Conservation (phyloP, 305 asterid genomes). For the Fraxinus dipetala region DNA sequence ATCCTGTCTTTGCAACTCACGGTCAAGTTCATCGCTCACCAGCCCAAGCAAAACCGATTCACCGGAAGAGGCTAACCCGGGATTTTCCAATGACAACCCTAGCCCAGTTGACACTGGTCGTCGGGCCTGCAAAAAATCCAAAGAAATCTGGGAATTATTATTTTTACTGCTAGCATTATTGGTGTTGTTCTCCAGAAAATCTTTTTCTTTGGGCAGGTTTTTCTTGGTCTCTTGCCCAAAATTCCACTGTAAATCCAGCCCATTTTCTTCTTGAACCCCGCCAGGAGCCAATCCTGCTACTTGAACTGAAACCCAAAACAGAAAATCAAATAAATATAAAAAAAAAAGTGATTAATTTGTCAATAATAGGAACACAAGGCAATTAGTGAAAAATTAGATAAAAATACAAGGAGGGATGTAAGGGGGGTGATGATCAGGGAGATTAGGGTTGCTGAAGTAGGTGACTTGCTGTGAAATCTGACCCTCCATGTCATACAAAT, state of each 20-base stretch:
- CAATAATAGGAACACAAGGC: not conserved
- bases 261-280: slow-evolving; percentile 45
- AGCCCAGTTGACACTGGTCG: slow-evolving; percentile 90
- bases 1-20: slow-evolving; percentile 76
- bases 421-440: slow-evolving; percentile 79
- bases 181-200: slow-evolving; percentile 52
- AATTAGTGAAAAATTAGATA: not conserved
- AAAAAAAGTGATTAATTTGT: not conserved
- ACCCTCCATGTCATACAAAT: slow-evolving; percentile 57
- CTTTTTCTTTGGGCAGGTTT: slow-evolving; percentile 70
- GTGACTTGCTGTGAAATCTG: slow-evolving; percentile 64
- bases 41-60: slow-evolving; percentile 74
- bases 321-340: not conserved
- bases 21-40: slow-evolving; percentile 66
- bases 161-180: slow-evolving; percentile 43
- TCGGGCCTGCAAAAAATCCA: slow-evolving; percentile 75
- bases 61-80: slow-evolving; percentile 60
- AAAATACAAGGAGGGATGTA: slow-evolving; percentile 71
- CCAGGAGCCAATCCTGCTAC: slow-evolving; percentile 69
- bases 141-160: slow-evolving; percentile 66
- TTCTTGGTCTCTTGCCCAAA: slow-evolving; percentile 55
- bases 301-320: slow-evolving; percentile 45
- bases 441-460: slow-evolving; percentile 53
- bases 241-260: slow-evolving; percentile 67
- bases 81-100: slow-evolving; percentile 85